These are phyloP conservation scores for Ochromonas danica DNA, from an alignment of 108 stramenopile species.

Conservation along the genomic window DNA sequence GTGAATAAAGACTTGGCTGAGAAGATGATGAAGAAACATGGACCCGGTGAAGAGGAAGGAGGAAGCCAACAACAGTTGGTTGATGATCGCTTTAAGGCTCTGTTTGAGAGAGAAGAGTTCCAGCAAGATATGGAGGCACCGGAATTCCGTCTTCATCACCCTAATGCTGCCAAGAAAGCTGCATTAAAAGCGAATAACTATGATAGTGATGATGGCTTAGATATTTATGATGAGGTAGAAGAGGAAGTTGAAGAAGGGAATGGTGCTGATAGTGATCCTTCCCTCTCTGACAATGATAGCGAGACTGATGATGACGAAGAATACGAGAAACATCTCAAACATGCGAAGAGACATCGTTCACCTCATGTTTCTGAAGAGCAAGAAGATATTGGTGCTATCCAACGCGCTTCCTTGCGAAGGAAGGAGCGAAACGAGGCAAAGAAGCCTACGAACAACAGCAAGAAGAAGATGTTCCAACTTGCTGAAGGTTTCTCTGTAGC, in stretches of 20 bases:
- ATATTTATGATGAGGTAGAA: slow-evolving; percentile 37
- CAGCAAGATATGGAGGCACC: slow-evolving; percentile 88
- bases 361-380: too few species aligned
- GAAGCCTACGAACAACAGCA: too few species aligned
- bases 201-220: slow-evolving; percentile 45
- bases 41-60: slow-evolving; percentile 49
- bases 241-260: background rate
- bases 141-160: slow-evolving; percentile 88
- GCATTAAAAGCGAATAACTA: slow-evolving; percentile 59
- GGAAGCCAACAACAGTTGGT: slow-evolving; percentile 49
- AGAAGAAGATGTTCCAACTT: slow-evolving; percentile 18
- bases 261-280: background rate
- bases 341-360: background rate
- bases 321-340: background rate
- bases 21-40: slow-evolving; percentile 66
- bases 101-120: slow-evolving; percentile 90
- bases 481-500: background rate
- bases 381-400: too few species aligned
- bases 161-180: slow-evolving; percentile 71
- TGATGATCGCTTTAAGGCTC: slow-evolving; percentile 87
- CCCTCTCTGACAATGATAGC: background rate
- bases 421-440: too few species aligned
- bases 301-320: slow-evolving; percentile 47
- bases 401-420: too few species aligned
- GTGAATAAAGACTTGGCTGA: slow-evolving; percentile 79